These are phyloP conservation scores for Fusarium decemcellulare DNA, from an alignment of 2,329 filamentous ascomycete species.

Conservation along the genomic window DNA sequence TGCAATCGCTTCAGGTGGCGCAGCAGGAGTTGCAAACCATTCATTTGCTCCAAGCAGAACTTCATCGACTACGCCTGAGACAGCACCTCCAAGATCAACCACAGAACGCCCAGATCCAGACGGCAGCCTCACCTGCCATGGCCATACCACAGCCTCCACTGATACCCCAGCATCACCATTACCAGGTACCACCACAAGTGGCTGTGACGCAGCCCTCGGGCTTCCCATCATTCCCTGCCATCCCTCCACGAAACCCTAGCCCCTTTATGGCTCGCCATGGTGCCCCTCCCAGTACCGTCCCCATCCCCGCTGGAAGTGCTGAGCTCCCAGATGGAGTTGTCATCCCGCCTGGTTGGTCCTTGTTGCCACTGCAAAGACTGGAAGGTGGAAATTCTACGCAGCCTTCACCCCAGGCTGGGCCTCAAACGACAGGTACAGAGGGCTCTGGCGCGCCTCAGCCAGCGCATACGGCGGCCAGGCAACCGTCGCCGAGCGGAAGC, in stretches of 20 bases:
- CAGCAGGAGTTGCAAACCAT: slow-evolving; percentile 79
- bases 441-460: slow-evolving; percentile 21
- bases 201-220: slow-evolving; percentile 32
- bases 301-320: slow-evolving; percentile 72
- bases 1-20: slow-evolving; percentile 72
- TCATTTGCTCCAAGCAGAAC: slow-evolving; percentile 76
- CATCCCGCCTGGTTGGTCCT: slow-evolving; percentile 75
- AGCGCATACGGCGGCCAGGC: slow-evolving; percentile 27
- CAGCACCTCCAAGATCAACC: slow-evolving; percentile 51
- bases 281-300: slow-evolving; percentile 58
- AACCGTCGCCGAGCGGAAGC: slow-evolving; percentile 30
- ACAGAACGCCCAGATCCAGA: slow-evolving; percentile 39
- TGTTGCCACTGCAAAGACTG: slow-evolving; percentile 72
- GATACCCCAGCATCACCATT: slow-evolving; percentile 30
- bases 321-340: slow-evolving; percentile 75
- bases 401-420: slow-evolving; percentile 42
- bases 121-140: slow-evolving; percentile 22
- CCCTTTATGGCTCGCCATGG: slow-evolving; percentile 64
- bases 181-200: slow-evolving; percentile 34
- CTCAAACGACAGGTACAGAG: slow-evolving; percentile 34
- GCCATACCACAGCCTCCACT: slow-evolving; percentile 22
- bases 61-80: slow-evolving; percentile 74
- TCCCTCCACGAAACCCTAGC: slow-evolving; percentile 55
- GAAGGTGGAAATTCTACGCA: slow-evolving; percentile 53
- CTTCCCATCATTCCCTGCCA: slow-evolving; percentile 41